phyloP scores from a whole-genome alignment of 78 protist genomes.

The Pigoraptor vietnamica region DNA sequence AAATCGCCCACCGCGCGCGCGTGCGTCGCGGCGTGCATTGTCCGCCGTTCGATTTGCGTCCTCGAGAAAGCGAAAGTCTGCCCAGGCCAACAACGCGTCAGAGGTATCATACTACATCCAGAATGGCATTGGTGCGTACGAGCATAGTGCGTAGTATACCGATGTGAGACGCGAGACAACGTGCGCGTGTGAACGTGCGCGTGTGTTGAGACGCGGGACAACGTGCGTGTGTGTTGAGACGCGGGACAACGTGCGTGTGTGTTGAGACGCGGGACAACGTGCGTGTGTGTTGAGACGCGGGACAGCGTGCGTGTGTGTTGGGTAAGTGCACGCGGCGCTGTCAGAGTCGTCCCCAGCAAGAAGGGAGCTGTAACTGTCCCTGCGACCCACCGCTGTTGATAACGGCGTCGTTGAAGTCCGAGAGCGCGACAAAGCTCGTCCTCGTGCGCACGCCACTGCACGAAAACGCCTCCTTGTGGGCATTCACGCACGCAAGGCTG shows the following conservation, averaged over 20 bases:
- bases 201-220: too few relatives aligned
- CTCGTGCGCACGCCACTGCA: neutral
- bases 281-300: too few relatives aligned
- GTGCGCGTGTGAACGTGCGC: too few relatives aligned
- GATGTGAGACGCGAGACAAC: too few relatives aligned
- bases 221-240: too few relatives aligned
- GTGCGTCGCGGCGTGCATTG: neutral
- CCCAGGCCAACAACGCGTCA: neutral
- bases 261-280: too few relatives aligned
- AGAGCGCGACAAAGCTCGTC: neutral
- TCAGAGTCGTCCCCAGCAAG: neutral
- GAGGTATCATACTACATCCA: neutral
- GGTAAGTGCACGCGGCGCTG: neutral
- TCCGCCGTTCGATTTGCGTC: neutral
- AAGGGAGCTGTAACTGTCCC: neutral
- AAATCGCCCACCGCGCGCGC: neutral
- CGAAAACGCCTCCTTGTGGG: neutral
- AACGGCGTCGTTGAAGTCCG: neutral
- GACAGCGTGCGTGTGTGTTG: too few relatives aligned
- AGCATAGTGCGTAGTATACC: too few relatives aligned
- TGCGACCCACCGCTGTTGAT: neutral
- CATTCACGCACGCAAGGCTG: neutral
- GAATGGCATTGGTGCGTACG: too few relatives aligned
- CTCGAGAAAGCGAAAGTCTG: neutral
- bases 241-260: too few relatives aligned